Evolutionary conservation across 352 stramenopile genomes (phyloP), one percentile per base, ranked within the genome.

Genomic region (Elongisporangium prolatum): DNA sequence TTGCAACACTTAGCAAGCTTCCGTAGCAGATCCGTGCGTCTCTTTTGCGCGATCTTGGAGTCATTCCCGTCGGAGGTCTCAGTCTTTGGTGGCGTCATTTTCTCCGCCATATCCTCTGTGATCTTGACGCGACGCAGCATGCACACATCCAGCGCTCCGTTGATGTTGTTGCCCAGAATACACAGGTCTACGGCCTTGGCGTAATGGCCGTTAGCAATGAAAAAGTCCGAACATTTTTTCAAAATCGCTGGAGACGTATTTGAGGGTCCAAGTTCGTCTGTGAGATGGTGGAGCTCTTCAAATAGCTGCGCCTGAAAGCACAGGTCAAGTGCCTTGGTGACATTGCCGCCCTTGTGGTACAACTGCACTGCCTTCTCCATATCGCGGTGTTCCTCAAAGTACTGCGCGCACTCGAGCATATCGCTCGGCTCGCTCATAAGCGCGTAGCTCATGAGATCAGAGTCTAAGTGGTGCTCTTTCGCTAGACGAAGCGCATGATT

Each of bases 331-430:
- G 95, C 95, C 44, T 93, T 90, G 17, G 84, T 66, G 22, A 96
- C 77, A 51, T 98, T 84, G 7, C 93, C 94, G 40, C 88, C 91
- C 64, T 97, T 97, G 52, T 97, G 78, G 62, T 97, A 98, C 0
- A 98, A 77, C 57, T 97, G 83, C 38, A 98, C 91, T 0, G 95
- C 95, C 55, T 98, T 97, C 54, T 98, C 91, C 68, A 95, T 87
- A 54, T 97, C 88, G n/a, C 84, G 79, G 21, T 97, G 94, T 10
- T 71, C 58, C 63, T 98, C 91, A 60, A 98, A 98, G 66, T 98
- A 97, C 25, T 74, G 61, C 5, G 93, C 93, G 52, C 87, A 96
- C 25, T 97, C 89, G 20, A 97, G 69, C 78, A 96, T 97, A 59
- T 96, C 78, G 38, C 69, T 81, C 2, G 85, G 74, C 28, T 87